Conservation (phyloP, 2,329 filamentous ascomycete species). For the Blastomyces emzantsi region DNA sequence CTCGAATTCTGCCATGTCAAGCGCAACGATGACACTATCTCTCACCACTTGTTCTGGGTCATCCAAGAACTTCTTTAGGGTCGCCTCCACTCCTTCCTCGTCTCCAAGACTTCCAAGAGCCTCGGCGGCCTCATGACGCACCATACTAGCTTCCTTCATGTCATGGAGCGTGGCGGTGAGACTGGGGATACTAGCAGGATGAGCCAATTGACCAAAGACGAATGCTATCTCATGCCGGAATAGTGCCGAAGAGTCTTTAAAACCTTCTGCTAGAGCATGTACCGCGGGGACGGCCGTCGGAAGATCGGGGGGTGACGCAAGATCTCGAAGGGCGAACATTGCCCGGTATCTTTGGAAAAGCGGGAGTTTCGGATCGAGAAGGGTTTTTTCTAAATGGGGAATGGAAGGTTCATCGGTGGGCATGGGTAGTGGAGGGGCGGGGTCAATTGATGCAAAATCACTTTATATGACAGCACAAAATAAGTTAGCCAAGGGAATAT, state of each 20-base stretch:
- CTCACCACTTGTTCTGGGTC: constrained; percentile 90
- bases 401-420: constrained; percentile 55
- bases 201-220: constrained; percentile 91
- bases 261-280: constrained; percentile 72
- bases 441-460: constrained; percentile 92
- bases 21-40: constrained; percentile 87
- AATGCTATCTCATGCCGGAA: constrained; percentile 98
- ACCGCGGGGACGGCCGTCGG: constrained; percentile 85
- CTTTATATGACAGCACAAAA: constrained; percentile 41
- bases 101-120: constrained; percentile 89
- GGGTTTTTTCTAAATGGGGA: constrained; percentile 60
- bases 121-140: constrained; percentile 94
- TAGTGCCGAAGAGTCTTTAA: constrained; percentile 76
- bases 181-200: constrained; percentile 92
- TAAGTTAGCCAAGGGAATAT: constrained; percentile 7
- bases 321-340: constrained; percentile 95
- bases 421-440: constrained; percentile 77
- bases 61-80: constrained; percentile 70
- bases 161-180: constrained; percentile 71
- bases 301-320: constrained; percentile 85
- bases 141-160: constrained; percentile 81
- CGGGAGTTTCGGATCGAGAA: constrained; percentile 69
- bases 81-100: constrained; percentile 84
- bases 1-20: constrained; percentile 98
- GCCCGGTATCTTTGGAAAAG: constrained; percentile 92